phyloP scores from a whole-genome alignment of 1,139 yeast genomes.

The Lodderomyces jiufengensis region DNA sequence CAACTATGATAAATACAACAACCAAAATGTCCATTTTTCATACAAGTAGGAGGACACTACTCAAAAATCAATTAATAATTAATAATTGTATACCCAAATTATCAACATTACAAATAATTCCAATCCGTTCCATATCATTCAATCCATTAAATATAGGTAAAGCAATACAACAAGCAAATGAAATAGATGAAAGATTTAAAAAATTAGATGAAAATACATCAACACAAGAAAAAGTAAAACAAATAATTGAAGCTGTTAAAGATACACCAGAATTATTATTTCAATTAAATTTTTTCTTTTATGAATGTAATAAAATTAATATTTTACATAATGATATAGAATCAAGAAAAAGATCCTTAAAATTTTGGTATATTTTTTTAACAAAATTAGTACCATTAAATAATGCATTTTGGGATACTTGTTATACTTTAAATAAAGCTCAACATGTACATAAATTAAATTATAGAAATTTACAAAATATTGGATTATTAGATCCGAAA shows the following conservation, averaged over 20 bases:
- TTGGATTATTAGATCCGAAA: constrained; percentile 42
- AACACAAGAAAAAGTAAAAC: constrained; percentile 8
- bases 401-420: constrained; percentile 39
- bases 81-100: too few relatives aligned
- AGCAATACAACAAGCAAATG: constrained; percentile 6
- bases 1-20: too few relatives aligned
- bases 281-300: constrained; percentile 30
- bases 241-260: constrained; percentile 25
- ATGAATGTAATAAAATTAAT: constrained; percentile 31
- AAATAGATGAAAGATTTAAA: constrained; percentile 9
- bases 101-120: background rate
- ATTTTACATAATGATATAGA: constrained; percentile 17
- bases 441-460: constrained; percentile 29
- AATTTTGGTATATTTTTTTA: constrained; percentile 9
- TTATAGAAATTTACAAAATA: constrained; percentile 19
- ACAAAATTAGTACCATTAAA: constrained; percentile 29
- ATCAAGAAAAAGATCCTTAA: constrained; percentile 2
- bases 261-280: constrained; percentile 30
- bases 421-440: constrained; percentile 30
- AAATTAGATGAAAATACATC: constrained; percentile 5
- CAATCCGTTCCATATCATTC: constrained; percentile 4
- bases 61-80: too few relatives aligned
- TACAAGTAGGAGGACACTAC: too few relatives aligned
- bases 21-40: too few relatives aligned
- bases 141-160: constrained; percentile 4